These are phyloP conservation scores for Aegilops umbellulata DNA, from an alignment of 176 grass and related monocot genomes.

Conservation along the genomic window DNA sequence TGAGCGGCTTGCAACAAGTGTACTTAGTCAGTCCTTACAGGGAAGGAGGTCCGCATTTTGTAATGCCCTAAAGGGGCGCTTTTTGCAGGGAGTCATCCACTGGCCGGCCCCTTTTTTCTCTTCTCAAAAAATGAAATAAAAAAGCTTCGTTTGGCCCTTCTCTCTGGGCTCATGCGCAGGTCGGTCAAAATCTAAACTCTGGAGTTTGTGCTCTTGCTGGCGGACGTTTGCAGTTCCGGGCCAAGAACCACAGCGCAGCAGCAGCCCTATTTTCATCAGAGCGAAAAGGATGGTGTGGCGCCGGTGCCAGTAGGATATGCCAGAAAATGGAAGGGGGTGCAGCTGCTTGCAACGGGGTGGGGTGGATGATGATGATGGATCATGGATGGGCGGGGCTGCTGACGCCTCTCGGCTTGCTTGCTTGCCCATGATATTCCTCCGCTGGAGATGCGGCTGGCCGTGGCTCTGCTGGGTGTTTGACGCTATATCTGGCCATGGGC, in stretches of 20 bases:
- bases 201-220: constrained; percentile 32
- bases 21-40: background rate
- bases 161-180: background rate
- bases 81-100: no score
- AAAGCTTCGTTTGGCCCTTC: background rate
- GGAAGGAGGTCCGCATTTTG: background rate
- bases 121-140: background rate
- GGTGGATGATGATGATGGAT: background rate
- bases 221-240: background rate
- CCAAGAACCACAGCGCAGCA: background rate
- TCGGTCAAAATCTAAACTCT: constrained; percentile 39
- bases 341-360: background rate
- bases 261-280: background rate
- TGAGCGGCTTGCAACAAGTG: background rate
- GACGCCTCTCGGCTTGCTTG: background rate
- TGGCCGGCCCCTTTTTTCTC: background rate
- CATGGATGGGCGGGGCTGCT: background rate
- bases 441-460: background rate
- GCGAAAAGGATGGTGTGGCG: background rate
- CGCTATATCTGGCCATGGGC: no score
- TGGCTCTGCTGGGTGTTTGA: no score
- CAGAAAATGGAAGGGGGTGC: background rate
- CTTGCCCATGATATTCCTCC: background rate
- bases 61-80: background rate
- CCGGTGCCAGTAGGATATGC: background rate